Evolutionary conservation across 495 filamentous ascomycete genomes (phyloP).

Genomic region (Choiromyces venosus): DNA sequence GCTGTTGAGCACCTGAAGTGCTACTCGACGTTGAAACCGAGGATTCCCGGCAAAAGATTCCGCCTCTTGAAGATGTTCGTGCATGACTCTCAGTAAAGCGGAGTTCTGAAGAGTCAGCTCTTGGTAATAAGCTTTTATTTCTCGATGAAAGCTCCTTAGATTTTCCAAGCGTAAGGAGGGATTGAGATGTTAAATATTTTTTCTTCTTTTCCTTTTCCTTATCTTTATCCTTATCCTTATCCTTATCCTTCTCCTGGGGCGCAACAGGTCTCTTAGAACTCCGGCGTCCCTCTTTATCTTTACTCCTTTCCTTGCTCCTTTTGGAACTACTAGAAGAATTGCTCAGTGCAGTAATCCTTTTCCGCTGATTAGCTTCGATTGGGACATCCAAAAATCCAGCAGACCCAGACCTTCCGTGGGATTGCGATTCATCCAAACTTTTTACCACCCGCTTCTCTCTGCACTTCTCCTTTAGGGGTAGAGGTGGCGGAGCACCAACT

Average conservation of each 20-base stretch:
- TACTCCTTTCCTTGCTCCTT: not conserved
- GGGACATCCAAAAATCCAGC: not conserved
- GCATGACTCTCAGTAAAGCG: not conserved
- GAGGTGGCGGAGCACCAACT: not conserved
- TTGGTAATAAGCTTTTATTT: not conserved
- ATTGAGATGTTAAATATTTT: conserved; percentile 10
- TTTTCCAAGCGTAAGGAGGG: conserved; percentile 8
- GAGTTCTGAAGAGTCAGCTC: not conserved
- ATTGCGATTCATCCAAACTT: not conserved
- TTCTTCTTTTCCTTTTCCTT: conserved; percentile 19
- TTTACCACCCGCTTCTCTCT: not conserved
- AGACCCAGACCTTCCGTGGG: not conserved
- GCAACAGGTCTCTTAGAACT: not conserved
- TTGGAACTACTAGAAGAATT: not conserved
- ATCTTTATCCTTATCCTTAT: conserved; percentile 22
- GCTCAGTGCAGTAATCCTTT: conserved; percentile 7
- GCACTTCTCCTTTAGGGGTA: not conserved
- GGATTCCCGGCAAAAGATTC: conserved; percentile 28
- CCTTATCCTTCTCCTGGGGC: conserved; percentile 14
- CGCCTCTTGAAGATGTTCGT: conserved; percentile 14
- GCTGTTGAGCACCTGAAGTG: conserved; percentile 20
- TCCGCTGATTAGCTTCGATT: conserved; percentile 24
- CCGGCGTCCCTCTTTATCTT: conserved; percentile 10
- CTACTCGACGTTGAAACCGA: conserved; percentile 24
- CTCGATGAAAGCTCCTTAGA: conserved; percentile 4